Base-by-base conservation (phyloP, 192 early-diverging fungal species). In the Thamnidium elegans region DNA sequence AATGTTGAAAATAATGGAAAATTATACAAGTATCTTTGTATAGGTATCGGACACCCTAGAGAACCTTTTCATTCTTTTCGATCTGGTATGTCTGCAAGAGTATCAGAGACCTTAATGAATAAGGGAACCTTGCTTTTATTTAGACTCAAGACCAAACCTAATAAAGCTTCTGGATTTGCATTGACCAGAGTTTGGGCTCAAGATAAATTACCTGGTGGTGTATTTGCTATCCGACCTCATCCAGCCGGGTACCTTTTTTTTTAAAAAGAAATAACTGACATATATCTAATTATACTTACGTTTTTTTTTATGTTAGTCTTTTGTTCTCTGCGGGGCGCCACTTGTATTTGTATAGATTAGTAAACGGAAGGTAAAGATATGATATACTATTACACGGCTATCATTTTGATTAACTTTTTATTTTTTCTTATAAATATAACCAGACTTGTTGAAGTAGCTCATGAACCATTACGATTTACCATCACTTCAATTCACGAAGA, bases 211-310 rank as follows among this genome's bases (percentile, higher is more conserved):
- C 65, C 59, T 19, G 65, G 60, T 32, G 70, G 59, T 8, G 65
- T 72, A 7, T 52, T 54, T 3, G 52, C 70, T 17, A 62, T 72
- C 1, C 67, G 70, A 51, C 63, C 63, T 23, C 70, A 67, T 62
- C n/a, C 64, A 3, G 51, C 21, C 4, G 61, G 64, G 70, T 72
- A 72, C 56, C 14, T 42, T 26, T 2, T 50, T 17, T n/a, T 0
- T 15, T 11, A 15, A 21, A 42, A 15, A 30, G 0, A 17, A 14
- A 26, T 26, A 26, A 26, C 26, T 26, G 26, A 26, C 3, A 26
- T 30, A 44, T 21, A 9, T 1, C 13, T 14, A 34, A 32, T 47
- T 15, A n/a, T 17, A 36, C 47, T 30, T 39, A 50, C 26, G 34
- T 34, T 20, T 47, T 21, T 46, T 55, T 14, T 13, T 42, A 14